Base-by-base conservation (phyloP, 176 grass and related monocot species). In the Musa schizocarpa region DNA sequence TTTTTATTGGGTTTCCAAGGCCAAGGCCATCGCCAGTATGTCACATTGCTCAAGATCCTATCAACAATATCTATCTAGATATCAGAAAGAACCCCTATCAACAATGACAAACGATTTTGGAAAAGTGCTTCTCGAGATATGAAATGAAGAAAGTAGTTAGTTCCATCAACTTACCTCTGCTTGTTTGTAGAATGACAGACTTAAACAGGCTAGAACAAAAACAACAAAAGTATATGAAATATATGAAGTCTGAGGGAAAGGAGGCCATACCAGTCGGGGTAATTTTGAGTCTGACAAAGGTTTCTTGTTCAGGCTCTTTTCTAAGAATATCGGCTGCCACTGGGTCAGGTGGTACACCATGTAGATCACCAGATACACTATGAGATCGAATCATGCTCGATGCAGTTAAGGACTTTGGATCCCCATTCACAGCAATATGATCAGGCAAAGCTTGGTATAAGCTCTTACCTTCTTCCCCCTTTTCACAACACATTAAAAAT, bases 291-390 rank as follows among this genome's bases (percentile, higher is more conserved):
- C 75, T 84, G 69, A 87, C 85, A 83, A 96, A 96, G 52, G 85
- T 88, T 66, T 88, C 93, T 59, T 96, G 87, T 83, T 92, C 93
- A 77, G 93, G 93, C 67, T 92, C 80, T 83, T 89, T 96, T 82
- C 93, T 79, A 81, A 96, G 87, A 79, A 96, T 90, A 83, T 96
- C 93, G 77, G 93, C 93, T 79, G 93, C 89, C 75, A 96, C 75
- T 48, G 93, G 93, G 74, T 96, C 91, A 81, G 79, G 90, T 76
- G 88, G 93, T 81, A 77, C 51, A 6, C 81, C 89, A 81, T 96
- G 93, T 19, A 96, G 79, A 83, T 88, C 89, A 76, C 93, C 85
- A 19, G 87, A 86, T 74, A 84, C 89, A 85, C 89, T 96, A 63
- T 88, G 89, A 74, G 81, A 92, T 86, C 89, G 86, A 71, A 96